Conservation (phyloP, 2,329 filamentous ascomycete genomes). For the Claviceps africana region DNA sequence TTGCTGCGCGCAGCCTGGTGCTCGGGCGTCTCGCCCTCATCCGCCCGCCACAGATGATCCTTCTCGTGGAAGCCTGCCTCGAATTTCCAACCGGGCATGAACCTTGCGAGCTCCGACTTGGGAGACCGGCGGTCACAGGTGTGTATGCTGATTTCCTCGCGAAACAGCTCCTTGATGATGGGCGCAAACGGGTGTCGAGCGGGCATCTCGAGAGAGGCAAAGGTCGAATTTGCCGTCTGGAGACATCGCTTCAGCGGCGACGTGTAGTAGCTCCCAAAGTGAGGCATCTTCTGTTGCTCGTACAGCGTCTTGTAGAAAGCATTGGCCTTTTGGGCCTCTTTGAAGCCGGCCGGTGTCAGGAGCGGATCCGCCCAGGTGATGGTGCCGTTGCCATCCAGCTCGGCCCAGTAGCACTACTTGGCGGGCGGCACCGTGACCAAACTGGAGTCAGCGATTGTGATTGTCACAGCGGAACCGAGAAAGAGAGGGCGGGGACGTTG, state of each 20-base stretch:
- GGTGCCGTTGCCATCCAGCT: slow-evolving; percentile 49
- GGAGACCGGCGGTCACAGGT: slow-evolving; percentile 51
- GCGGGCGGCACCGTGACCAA: neutral
- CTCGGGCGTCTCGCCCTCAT: slow-evolving; percentile 26
- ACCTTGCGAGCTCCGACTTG: slow-evolving; percentile 35
- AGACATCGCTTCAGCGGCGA: slow-evolving; percentile 51
- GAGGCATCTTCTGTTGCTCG: slow-evolving; percentile 37
- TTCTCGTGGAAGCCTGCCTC: slow-evolving; percentile 48
- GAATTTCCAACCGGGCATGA: slow-evolving; percentile 40
- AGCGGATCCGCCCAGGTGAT: slow-evolving; percentile 48
- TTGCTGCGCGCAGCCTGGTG: slow-evolving; percentile 38
- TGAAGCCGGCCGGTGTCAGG: slow-evolving; percentile 41
- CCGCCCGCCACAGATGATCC: slow-evolving; percentile 30
- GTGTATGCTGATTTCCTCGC: slow-evolving; percentile 53
- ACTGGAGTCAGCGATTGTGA: neutral
- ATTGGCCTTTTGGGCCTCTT: slow-evolving; percentile 44
- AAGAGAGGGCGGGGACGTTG: too few species aligned
- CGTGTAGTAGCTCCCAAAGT: slow-evolving; percentile 50
- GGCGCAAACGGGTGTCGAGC: slow-evolving; percentile 38
- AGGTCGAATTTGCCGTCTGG: slow-evolving; percentile 49
- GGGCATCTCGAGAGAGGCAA: slow-evolving; percentile 38
- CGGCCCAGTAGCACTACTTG: slow-evolving; percentile 48
- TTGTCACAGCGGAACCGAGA: neutral
- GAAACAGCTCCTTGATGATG: slow-evolving; percentile 47
- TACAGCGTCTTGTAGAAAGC: slow-evolving; percentile 44